Conservation (phyloP, 768 basidiomycete species). For the Bullera alba region DNA sequence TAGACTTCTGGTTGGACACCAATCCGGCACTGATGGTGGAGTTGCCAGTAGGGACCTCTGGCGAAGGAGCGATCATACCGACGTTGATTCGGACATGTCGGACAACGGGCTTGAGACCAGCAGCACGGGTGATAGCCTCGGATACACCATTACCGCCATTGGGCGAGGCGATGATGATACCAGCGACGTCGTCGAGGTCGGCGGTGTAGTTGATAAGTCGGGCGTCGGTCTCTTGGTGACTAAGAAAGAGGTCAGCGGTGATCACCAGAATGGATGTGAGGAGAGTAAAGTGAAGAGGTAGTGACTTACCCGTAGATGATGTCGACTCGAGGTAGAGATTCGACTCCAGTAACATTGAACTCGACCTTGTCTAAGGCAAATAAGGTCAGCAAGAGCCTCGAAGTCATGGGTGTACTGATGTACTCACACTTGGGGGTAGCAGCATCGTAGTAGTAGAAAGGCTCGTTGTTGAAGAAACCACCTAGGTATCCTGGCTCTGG, state of each 20-base stretch:
- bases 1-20: conserved; percentile 9
- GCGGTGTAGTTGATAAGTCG: conserved; percentile 4
- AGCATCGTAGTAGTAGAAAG: conserved; percentile 11
- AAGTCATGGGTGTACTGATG: background rate
- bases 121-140: conserved; percentile 3
- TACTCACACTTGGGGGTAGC: conserved; percentile 9
- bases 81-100: conserved; percentile 18
- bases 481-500: conserved; percentile 30
- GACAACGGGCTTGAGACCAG: conserved; percentile 8
- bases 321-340: conserved; percentile 17
- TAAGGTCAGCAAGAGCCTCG: too few relatives aligned
- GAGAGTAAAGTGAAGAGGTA: too few relatives aligned
- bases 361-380: conserved; percentile 44
- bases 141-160: conserved; percentile 10
- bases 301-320: too few relatives aligned
- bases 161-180: conserved; percentile 7
- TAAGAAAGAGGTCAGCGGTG: too few relatives aligned
- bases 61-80: conserved; percentile 11
- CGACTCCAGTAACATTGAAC: conserved; percentile 15
- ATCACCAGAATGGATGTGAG: too few relatives aligned
- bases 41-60: background rate
- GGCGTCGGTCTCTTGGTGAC: conserved; percentile 6
- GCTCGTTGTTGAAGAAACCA: conserved; percentile 18
- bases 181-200: conserved; percentile 8
- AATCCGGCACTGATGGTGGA: conserved; percentile 10